These are phyloP conservation scores for Cercospora sp. DNA, from an alignment of 2,329 filamentous ascomycete genomes.

Conservation along the genomic window DNA sequence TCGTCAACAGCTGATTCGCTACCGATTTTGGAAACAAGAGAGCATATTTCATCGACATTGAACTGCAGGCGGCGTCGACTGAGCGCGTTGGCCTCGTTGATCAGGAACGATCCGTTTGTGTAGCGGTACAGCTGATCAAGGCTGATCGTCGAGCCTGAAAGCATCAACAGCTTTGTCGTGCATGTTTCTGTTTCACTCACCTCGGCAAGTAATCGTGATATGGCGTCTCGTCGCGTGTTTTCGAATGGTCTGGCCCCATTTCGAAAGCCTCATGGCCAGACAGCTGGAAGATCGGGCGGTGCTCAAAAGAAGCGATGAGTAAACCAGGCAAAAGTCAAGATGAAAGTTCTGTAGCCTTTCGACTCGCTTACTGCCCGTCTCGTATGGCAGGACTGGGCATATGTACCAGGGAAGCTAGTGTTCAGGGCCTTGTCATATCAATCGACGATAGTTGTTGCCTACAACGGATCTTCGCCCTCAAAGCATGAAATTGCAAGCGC, in stretches of 20 bases:
- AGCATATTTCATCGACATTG: slow-evolving; percentile 36
- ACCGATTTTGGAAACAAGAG: slow-evolving; percentile 29
- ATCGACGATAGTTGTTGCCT: too few relatives aligned
- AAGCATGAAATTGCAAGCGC: too few relatives aligned
- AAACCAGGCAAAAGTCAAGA: too few relatives aligned
- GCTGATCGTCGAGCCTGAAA: not conserved
- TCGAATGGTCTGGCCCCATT: not conserved
- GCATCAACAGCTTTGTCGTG: not conserved
- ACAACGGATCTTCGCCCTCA: too few relatives aligned
- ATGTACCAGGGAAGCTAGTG: too few relatives aligned
- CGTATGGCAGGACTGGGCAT: too few relatives aligned
- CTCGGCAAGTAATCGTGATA: not conserved
- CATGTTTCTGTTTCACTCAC: not conserved
- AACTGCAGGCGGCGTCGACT: slow-evolving; percentile 36
- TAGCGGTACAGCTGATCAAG: not conserved
- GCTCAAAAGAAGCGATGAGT: too few relatives aligned
- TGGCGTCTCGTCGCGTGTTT: not conserved
- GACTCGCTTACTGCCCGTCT: too few relatives aligned
- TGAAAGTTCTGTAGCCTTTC: too few relatives aligned
- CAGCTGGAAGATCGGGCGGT: too few relatives aligned
- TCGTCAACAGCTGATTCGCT: slow-evolving; percentile 29
- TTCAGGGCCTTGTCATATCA: too few relatives aligned
- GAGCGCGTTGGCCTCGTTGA: slow-evolving; percentile 2
- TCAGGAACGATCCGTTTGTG: not conserved
- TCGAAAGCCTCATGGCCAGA: not conserved